A percentile compares a stretch with the other conserved stretches of the same genome.
These are phyloP conservation scores for Solanum sitiens DNA, from an alignment of 257 asterid genomes.

Conservation along the genomic window DNA sequence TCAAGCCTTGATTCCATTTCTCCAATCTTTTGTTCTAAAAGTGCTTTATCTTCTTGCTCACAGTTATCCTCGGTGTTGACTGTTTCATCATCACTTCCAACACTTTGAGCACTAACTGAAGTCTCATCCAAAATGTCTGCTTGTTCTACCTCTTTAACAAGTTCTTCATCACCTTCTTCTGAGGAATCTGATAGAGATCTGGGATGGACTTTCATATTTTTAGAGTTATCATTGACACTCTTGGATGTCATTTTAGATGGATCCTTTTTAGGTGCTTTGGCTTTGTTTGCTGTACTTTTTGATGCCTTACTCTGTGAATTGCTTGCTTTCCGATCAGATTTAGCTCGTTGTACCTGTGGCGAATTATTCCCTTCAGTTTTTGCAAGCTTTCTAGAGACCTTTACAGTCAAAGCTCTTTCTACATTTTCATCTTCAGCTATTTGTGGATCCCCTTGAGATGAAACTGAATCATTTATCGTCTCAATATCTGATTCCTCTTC, in stretches of 20 bases:
- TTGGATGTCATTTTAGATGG: conserved; percentile 20
- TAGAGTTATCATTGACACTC: conserved; percentile 29
- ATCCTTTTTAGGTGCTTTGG: conserved; percentile 20
- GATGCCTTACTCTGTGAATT: conserved; percentile 13
- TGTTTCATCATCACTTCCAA: conserved; percentile 46
- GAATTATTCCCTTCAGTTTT: conserved; percentile 21
- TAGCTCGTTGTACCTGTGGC: conserved; percentile 23
- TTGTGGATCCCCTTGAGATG: conserved; percentile 56
- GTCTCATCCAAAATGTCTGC: conserved; percentile 36
- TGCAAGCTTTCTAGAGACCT: conserved; percentile 9
- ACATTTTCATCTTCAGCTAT: conserved; percentile 49
- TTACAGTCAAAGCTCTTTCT: conserved; percentile 16
- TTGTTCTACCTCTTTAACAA: conserved; percentile 33
- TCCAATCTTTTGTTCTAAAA: conserved; percentile 39
- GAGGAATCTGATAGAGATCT: conserved; percentile 49
- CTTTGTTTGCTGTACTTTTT: conserved; percentile 28
- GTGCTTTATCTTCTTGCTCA: conserved; percentile 26
- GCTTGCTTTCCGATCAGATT: conserved; percentile 25
- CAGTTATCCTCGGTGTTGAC: conserved; percentile 23
- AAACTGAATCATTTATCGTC: conserved; percentile 51
- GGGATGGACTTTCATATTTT: conserved; percentile 58
- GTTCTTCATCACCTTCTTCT: conserved; percentile 33
- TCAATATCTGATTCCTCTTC: conserved; percentile 72
- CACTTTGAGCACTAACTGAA: conserved; percentile 28
- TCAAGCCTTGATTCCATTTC: conserved; percentile 80